These are phyloP conservation scores for Stylonectria norvegica DNA, from an alignment of 2,329 filamentous ascomycete genomes.

Conservation along the genomic window DNA sequence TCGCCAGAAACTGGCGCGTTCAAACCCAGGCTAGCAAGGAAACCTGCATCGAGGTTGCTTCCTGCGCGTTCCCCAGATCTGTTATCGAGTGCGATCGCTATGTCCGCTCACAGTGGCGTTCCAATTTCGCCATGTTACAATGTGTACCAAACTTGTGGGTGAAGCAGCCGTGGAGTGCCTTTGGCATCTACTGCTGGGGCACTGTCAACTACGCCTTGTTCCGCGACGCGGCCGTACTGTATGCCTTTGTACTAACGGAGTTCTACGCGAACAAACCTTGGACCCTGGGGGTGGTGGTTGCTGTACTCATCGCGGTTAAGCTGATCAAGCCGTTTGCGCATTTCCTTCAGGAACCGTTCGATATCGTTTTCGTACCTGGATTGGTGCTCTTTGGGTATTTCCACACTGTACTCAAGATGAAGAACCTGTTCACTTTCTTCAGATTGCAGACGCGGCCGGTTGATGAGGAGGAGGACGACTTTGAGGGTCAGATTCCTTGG, in stretches of 20 bases:
- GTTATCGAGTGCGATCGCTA: slow-evolving; percentile 6
- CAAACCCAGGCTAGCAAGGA: slow-evolving; percentile 8
- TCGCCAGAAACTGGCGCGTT: slow-evolving; percentile 6
- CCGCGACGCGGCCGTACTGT: slow-evolving; percentile 4
- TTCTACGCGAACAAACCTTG: neutral
- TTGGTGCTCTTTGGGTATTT: slow-evolving; percentile 3
- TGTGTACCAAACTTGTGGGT: neutral
- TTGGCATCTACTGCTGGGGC: slow-evolving; percentile 3
- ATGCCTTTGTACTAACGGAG: neutral
- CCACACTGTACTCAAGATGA: slow-evolving; percentile 9
- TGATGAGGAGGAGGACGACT: neutral
- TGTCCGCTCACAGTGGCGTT: slow-evolving; percentile 6
- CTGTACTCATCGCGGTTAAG: neutral
- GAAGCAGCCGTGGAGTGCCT: slow-evolving; percentile 3
- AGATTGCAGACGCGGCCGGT: neutral
- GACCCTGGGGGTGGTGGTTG: neutral
- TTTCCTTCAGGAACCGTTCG: neutral
- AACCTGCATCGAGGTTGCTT: neutral
- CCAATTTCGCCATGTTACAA: slow-evolving; percentile 4
- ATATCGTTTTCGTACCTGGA: neutral
- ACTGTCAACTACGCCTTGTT: slow-evolving; percentile 8
- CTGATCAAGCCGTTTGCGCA: neutral
- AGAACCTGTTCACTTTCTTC: slow-evolving; percentile 8
- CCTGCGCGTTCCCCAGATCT: slow-evolving; percentile 1
- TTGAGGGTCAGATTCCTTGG: neutral